Evolutionary conservation across 495 filamentous ascomycete genomes (phyloP).

Genomic region (Pseudoneurospora amorphoporcata): DNA sequence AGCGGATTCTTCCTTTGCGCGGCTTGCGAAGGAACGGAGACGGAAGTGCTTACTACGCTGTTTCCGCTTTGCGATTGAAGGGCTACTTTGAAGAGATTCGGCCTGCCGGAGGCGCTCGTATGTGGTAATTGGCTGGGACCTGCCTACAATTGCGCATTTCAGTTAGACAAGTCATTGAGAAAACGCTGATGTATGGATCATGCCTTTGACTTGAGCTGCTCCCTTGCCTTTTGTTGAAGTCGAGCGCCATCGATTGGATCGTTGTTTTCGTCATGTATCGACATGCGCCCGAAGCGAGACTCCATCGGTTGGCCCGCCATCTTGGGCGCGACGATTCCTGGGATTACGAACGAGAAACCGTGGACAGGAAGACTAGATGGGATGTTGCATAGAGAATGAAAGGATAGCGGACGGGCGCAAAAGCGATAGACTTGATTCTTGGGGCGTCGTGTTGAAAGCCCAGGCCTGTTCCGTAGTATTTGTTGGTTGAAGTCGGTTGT

Average conservation of each 20-base stretch:
- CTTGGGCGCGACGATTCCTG: slow-evolving; percentile 1
- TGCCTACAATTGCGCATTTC: slow-evolving; percentile 34
- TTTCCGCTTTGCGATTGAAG: slow-evolving; percentile 56
- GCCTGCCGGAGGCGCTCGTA: slow-evolving; percentile 49
- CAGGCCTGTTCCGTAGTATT: not conserved
- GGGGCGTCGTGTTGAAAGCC: not conserved
- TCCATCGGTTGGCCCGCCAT: slow-evolving; percentile 53
- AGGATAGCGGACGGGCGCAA: not conserved
- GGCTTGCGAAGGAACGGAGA: slow-evolving; percentile 56
- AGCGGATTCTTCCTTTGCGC: slow-evolving; percentile 38
- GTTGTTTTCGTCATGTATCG: slow-evolving; percentile 67
- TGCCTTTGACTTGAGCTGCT: slow-evolving; percentile 47
- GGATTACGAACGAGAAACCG: not conserved
- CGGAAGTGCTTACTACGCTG: slow-evolving; percentile 42
- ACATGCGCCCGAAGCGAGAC: slow-evolving; percentile 70
- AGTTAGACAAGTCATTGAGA: slow-evolving; percentile 18
- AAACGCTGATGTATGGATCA: not conserved
- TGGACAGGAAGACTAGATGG: not conserved
- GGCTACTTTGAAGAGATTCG: slow-evolving; percentile 71
- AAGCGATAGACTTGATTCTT: not conserved
- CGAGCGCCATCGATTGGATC: slow-evolving; percentile 41
- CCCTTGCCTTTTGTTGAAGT: slow-evolving; percentile 40
- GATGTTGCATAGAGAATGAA: not conserved
- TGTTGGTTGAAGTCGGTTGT: not conserved
- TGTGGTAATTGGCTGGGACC: slow-evolving; percentile 34